A percentile compares a stretch with the other conserved stretches of the same genome.
These are phyloP conservation scores for Cutaneotrichosporon sp. DNA, from an alignment of 1,284 basidiomycete genomes.

Conservation along the genomic window DNA sequence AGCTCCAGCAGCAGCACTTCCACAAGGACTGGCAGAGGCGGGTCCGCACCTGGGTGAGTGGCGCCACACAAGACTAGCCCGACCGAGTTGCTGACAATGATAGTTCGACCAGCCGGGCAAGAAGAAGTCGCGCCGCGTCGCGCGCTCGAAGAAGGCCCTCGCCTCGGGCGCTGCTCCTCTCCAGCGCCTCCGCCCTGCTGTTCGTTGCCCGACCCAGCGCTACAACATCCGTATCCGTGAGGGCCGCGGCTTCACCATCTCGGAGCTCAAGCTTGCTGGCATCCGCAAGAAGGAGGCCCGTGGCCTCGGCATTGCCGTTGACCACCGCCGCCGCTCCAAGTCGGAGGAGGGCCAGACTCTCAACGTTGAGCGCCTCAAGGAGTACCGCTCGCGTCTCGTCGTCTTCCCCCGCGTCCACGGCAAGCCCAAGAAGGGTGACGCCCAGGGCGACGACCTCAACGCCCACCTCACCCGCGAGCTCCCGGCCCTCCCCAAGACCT, in stretches of 20 bases:
- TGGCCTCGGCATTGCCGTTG: constrained; percentile 89
- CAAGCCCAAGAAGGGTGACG: constrained; percentile 94
- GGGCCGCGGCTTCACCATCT: constrained; percentile 92
- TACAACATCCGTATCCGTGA: constrained; percentile 99
- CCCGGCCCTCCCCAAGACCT: constrained; percentile 64
- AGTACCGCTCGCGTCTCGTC: constrained; percentile 71
- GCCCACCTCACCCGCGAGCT: constrained; percentile 69
- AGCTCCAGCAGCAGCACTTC: constrained; percentile 92
- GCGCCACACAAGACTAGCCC: background rate
- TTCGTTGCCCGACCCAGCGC: constrained; percentile 91
- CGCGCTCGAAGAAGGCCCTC: constrained; percentile 88
- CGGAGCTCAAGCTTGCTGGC: constrained; percentile 95
- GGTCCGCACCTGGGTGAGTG: constrained; percentile 43
- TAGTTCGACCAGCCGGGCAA: constrained; percentile 99
- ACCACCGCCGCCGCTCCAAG: constrained; percentile 94
- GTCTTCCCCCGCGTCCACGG: constrained; percentile 95
- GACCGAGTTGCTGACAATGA: constrained; percentile 51
- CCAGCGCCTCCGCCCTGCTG: constrained; percentile 88
- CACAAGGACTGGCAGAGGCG: constrained; percentile 83
- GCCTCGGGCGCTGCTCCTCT: constrained; percentile 88
- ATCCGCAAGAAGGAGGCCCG: constrained; percentile 91
- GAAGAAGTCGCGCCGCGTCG: constrained; percentile 91
- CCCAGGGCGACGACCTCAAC: constrained; percentile 79
- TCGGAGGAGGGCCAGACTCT: constrained; percentile 95
- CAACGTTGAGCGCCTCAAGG: constrained; percentile 92